Evolutionary conservation across 306 rosid species (phyloP).

Genomic region (Sophora flavescens): DNA sequence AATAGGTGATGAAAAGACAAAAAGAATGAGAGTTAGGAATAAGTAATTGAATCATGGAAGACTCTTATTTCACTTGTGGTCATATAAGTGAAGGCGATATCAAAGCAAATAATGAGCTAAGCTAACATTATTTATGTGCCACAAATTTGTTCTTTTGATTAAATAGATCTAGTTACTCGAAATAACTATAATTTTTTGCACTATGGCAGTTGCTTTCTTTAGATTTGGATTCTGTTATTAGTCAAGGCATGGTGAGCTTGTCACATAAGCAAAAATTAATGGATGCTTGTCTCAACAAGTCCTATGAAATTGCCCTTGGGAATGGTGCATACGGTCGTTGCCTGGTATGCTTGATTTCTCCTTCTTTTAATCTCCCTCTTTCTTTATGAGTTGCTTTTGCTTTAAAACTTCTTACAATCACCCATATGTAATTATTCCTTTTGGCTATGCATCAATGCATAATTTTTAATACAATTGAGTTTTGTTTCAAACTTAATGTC

Average conservation of each 20-base stretch:
- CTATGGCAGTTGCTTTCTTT: conserved; percentile 72
- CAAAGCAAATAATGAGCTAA: neutral
- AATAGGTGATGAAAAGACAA: too few species aligned
- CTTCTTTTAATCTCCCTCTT: neutral
- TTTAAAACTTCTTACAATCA: neutral
- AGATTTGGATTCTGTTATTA: conserved; percentile 67
- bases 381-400: conserved; percentile 26
- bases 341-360: conserved; percentile 62
- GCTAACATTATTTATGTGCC: conserved; percentile 5
- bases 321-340: conserved; percentile 77
- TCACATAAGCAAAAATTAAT: conserved; percentile 73
- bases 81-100: neutral
- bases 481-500: neutral
- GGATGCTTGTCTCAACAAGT: conserved; percentile 62
- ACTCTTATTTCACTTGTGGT: neutral
- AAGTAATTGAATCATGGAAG: neutral
- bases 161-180: neutral
- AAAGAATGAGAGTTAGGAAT: too few species aligned
- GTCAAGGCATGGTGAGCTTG: conserved; percentile 69
- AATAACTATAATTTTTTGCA: conserved; percentile 32
- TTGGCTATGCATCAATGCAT: neutral
- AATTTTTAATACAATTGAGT: neutral
- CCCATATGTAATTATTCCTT: neutral
- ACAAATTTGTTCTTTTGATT: neutral
- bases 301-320: conserved; percentile 72